Evolutionary conservation across 805 yeast genomes (phyloP).

Genomic region (Cyberlindnera mycetangii): DNA sequence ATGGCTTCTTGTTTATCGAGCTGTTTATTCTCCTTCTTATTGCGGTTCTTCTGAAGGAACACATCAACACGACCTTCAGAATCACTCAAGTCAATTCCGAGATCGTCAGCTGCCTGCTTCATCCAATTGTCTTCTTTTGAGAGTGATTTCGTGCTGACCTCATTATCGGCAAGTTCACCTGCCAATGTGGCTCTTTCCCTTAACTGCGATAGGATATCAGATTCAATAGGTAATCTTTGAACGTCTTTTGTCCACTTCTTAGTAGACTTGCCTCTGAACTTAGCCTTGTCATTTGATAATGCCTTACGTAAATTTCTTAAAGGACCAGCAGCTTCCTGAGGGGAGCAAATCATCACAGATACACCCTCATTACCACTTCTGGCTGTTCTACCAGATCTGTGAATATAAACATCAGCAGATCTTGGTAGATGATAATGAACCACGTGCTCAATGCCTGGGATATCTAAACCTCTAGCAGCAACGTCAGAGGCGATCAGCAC

Average conservation of each 20-base stretch:
- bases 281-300: constrained; percentile 37
- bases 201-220: constrained; percentile 66
- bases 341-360: constrained; percentile 89
- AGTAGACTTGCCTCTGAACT: constrained; percentile 32
- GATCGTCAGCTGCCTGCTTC: constrained; percentile 86
- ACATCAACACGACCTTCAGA: constrained; percentile 76
- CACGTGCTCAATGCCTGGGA: constrained; percentile 86
- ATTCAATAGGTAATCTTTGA: constrained; percentile 71
- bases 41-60: constrained; percentile 58
- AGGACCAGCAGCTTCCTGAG: constrained; percentile 91
- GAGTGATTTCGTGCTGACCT: constrained; percentile 54
- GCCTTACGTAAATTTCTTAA: constrained; percentile 67
- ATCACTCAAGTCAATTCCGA: constrained; percentile 74
- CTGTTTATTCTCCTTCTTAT: constrained; percentile 49
- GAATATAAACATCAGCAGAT: constrained; percentile 90
- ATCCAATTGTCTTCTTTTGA: constrained; percentile 79
- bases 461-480: constrained; percentile 97
- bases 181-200: constrained; percentile 69
- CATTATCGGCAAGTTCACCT: constrained; percentile 70
- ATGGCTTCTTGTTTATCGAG: constrained; percentile 49
- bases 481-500: constrained; percentile 94
- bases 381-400: constrained; percentile 98
- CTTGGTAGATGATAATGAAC: constrained; percentile 95
- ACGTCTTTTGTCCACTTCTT: constrained; percentile 53
- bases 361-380: constrained; percentile 94